These are phyloP conservation scores for Mucor mucedo DNA, from an alignment of 371 early-diverging fungal species.

Conservation along the genomic window DNA sequence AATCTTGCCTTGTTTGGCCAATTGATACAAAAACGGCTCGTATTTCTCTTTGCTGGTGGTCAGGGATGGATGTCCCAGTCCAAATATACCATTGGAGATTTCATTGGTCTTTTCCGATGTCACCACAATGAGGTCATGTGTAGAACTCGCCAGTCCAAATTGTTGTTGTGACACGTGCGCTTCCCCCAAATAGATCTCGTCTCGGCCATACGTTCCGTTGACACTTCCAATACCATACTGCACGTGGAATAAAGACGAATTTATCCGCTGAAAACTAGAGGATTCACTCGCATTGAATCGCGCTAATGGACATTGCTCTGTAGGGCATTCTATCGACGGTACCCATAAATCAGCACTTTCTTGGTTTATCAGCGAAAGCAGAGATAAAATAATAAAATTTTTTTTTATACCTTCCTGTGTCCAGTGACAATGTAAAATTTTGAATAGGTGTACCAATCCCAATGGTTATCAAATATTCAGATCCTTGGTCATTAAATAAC, in stretches of 20 bases:
- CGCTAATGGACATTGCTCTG: slow-evolving; percentile 15
- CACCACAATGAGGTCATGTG: slow-evolving; percentile 24
- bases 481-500: slow-evolving; percentile 19
- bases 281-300: slow-evolving; percentile 28
- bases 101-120: slow-evolving; percentile 3
- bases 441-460: slow-evolving; percentile 27
- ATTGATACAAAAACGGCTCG: slow-evolving; percentile 27
- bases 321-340: slow-evolving; percentile 23
- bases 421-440: slow-evolving; percentile 26
- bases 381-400: neutral
- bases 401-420: slow-evolving; percentile 24
- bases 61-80: slow-evolving; percentile 34
- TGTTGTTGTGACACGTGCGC: slow-evolving; percentile 33
- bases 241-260: slow-evolving; percentile 15
- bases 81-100: slow-evolving; percentile 38
- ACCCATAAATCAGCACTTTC: slow-evolving; percentile 34
- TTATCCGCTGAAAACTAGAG: slow-evolving; percentile 16
- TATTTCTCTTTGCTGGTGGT: slow-evolving; percentile 11
- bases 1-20: slow-evolving; percentile 21
- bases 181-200: slow-evolving; percentile 25
- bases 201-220: slow-evolving; percentile 29
- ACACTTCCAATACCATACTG: slow-evolving; percentile 34
- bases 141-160: slow-evolving; percentile 38
- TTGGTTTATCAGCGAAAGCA: neutral
- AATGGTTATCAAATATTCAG: slow-evolving; percentile 24